A percentile compares a stretch with the other conserved stretches of the same genome.
Conservation (phyloP, 148 eudicot species). For the Suaeda aralocaspica region DNA sequence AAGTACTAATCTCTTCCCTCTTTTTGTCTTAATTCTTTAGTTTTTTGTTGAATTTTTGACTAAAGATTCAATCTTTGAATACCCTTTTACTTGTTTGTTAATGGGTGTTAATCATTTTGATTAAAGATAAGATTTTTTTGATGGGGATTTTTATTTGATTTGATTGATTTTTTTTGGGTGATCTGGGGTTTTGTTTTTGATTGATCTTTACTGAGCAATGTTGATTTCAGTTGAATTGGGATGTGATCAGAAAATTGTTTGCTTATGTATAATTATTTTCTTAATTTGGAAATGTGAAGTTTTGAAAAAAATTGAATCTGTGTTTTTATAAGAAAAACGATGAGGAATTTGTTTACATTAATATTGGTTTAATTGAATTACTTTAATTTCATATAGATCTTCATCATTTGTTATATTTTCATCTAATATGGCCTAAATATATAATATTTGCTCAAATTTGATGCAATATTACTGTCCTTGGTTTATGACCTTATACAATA, state of each 20-base stretch:
- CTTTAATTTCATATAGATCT: not conserved
- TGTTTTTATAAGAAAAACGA: not conserved
- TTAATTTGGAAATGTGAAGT: not conserved
- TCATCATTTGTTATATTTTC: not conserved
- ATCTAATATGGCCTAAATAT: not conserved
- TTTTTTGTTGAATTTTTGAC: not conserved
- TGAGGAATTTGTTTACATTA: not conserved
- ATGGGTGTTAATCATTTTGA: conserved; percentile 15
- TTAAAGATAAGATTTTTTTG: not conserved
- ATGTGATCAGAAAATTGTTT: not conserved
- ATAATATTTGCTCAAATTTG: not conserved
- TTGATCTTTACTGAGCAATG: not conserved
- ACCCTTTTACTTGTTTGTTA: conserved; percentile 3
- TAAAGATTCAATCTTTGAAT: not conserved
- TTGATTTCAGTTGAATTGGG: not conserved
- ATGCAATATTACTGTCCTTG: not conserved
- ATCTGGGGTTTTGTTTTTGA: conserved; percentile 13
- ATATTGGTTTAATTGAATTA: not conserved
- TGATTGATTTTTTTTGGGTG: conserved; percentile 7
- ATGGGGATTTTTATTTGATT: conserved; percentile 9
- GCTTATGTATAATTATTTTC: not conserved
- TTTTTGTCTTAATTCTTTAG: not conserved
- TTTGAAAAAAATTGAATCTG: not conserved
- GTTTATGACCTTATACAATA: not conserved
- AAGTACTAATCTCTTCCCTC: conserved; percentile 33